These are phyloP conservation scores for Ceratorhiza oryzae-sativae DNA, from an alignment of 1,284 basidiomycete species.

Conservation along the genomic window DNA sequence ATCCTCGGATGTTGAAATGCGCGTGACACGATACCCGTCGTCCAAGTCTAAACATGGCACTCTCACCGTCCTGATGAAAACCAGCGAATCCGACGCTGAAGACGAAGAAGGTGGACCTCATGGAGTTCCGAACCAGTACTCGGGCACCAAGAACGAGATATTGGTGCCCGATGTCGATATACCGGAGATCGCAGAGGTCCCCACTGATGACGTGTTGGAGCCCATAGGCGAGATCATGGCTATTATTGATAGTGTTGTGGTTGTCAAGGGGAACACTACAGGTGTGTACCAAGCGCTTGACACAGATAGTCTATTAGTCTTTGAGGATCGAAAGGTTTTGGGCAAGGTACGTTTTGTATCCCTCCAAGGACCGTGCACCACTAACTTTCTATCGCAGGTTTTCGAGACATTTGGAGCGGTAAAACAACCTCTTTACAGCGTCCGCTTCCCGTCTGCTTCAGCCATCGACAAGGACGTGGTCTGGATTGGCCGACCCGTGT, in stretches of 20 bases:
- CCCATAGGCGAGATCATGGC: constrained; percentile 77
- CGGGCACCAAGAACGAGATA: constrained; percentile 51
- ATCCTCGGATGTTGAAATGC: constrained; percentile 56
- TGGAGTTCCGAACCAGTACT: constrained; percentile 40
- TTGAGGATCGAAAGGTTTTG: constrained; percentile 81
- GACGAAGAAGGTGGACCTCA: constrained; percentile 48
- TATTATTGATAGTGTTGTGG: constrained; percentile 71
- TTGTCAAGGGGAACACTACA: constrained; percentile 67
- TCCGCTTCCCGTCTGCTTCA: constrained; percentile 56
- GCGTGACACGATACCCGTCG: constrained; percentile 22
- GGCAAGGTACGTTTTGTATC: constrained; percentile 69
- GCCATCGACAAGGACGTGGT: constrained; percentile 40
- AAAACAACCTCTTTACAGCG: constrained; percentile 80
- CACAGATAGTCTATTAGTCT: constrained; percentile 84
- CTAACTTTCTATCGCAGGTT: constrained; percentile 58
- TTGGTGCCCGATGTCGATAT: constrained; percentile 51
- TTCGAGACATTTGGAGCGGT: constrained; percentile 93
- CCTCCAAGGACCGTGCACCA: constrained; percentile 1
- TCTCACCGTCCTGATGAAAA: constrained; percentile 28
- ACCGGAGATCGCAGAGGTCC: constrained; percentile 51
- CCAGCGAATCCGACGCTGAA: constrained; percentile 42
- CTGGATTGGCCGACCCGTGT: constrained; percentile 48
- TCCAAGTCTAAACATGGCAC: constrained; percentile 27
- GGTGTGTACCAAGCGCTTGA: constrained; percentile 67
- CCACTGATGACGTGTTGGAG: constrained; percentile 66